phyloP scores from a whole-genome alignment of 1,139 yeast species.

The Protomyces lactucae-debilis region DNA sequence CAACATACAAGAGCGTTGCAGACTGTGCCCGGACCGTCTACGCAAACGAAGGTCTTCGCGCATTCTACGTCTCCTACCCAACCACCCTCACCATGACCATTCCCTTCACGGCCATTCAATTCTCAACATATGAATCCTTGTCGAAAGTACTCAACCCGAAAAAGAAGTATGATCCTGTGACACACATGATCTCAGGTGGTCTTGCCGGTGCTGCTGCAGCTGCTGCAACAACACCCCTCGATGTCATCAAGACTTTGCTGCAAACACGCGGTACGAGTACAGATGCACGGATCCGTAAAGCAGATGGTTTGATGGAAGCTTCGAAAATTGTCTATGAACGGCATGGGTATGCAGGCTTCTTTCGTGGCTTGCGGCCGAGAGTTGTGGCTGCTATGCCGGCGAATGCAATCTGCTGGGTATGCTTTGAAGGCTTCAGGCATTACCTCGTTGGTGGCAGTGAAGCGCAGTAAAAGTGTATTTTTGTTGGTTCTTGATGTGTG shows the following conservation, averaged over 20 bases:
- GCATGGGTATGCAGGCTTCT: conserved; percentile 67
- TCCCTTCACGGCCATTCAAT: conserved; percentile 93
- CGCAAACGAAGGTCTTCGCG: conserved; percentile 67
- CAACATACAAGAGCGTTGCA: conserved; percentile 39
- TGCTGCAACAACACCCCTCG: conserved; percentile 92
- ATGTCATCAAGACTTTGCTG: conserved; percentile 84
- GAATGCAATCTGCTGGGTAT: conserved; percentile 97
- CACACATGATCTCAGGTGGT: conserved; percentile 93
- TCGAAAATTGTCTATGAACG: conserved; percentile 60
- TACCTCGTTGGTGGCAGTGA: conserved; percentile 2
- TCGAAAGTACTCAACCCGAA: conserved; percentile 74
- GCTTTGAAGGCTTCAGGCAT: conserved; percentile 56
- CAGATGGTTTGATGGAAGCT: conserved; percentile 69
- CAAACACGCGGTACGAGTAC: conserved; percentile 59
- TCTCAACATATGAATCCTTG: conserved; percentile 84
- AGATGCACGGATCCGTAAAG: conserved; percentile 48
- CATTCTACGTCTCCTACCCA: conserved; percentile 90
- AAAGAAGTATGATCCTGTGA: conserved; percentile 75
- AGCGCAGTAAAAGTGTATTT: not conserved
- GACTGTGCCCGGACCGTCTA: conserved; percentile 50
- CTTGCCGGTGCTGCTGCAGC: conserved; percentile 96
- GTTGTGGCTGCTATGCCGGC: conserved; percentile 91
- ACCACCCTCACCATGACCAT: conserved; percentile 89
- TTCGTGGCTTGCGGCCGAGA: conserved; percentile 85
- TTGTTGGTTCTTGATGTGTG: too few species aligned